A percentile compares a stretch with the other conserved stretches of the same genome.
Conservation (phyloP, 306 rosid genomes). For the Senna tora region DNA sequence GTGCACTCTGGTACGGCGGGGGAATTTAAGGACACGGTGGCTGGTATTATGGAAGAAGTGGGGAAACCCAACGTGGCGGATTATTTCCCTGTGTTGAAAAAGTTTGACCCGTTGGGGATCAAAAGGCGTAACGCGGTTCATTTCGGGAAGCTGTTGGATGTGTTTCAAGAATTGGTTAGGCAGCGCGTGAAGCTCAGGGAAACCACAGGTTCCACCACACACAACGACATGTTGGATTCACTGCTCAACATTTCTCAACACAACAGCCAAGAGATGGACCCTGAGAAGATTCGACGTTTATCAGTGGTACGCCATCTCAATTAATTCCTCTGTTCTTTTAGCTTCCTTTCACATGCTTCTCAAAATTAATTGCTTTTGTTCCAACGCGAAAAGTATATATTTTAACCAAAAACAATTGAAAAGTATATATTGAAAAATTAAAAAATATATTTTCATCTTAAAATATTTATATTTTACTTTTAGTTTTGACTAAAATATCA, state of each 20-base stretch:
- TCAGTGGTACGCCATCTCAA: slow-evolving; percentile 13
- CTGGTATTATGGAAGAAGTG: slow-evolving; percentile 33
- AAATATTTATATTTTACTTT: no score
- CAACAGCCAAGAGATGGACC: slow-evolving; percentile 33
- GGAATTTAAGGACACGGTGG: slow-evolving; percentile 35
- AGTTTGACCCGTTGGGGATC: slow-evolving; percentile 40
- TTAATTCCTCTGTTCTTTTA: no score
- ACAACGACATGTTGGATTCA: slow-evolving; percentile 39
- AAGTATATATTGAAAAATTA: no score
- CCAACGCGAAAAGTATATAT: no score
- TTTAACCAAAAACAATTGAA: no score
- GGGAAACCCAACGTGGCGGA: slow-evolving; percentile 41
- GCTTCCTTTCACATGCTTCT: no score
- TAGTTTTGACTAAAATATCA: no score
- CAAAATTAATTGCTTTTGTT: no score
- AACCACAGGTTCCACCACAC: neutral
- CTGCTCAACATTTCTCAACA: slow-evolving; percentile 34
- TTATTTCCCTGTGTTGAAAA: slow-evolving; percentile 40
- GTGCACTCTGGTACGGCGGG: slow-evolving; percentile 29
- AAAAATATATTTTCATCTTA: no score
- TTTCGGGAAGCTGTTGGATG: neutral
- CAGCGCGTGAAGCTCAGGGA: slow-evolving; percentile 33
- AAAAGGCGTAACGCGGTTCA: slow-evolving; percentile 21
- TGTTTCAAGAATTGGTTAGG: neutral
- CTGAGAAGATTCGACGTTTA: neutral